These are phyloP conservation scores for Lentinus brumalis DNA, from an alignment of 768 basidiomycete species.

Conservation along the genomic window DNA sequence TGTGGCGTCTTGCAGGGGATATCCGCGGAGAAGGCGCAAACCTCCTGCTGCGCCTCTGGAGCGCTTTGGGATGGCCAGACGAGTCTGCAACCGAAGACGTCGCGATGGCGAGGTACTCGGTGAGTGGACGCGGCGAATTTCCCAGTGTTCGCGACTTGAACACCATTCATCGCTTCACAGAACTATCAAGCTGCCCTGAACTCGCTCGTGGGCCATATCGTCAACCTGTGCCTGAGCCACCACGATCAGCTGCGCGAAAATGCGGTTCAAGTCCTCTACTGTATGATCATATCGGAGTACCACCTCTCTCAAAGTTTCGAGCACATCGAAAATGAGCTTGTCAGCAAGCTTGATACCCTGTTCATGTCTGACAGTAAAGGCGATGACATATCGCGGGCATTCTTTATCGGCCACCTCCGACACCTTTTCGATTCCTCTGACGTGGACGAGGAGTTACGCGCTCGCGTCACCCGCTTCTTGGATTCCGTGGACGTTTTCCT, in stretches of 20 bases:
- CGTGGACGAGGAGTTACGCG: constrained; percentile 78
- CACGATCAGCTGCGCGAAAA: constrained; percentile 90
- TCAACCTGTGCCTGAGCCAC: constrained; percentile 91
- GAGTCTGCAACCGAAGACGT: constrained; percentile 44
- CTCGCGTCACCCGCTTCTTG: constrained; percentile 79
- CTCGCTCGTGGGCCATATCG: constrained; percentile 84
- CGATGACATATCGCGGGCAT: constrained; percentile 87
- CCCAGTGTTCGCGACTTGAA: not conserved
- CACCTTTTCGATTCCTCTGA: constrained; percentile 85
- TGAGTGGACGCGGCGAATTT: constrained; percentile 38
- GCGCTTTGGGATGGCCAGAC: constrained; percentile 79
- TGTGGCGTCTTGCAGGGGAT: constrained; percentile 96
- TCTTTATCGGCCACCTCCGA: constrained; percentile 90
- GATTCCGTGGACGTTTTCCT: constrained; percentile 92
- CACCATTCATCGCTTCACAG: constrained; percentile 37
- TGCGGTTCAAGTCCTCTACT: constrained; percentile 90
- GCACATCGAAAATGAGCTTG: constrained; percentile 88
- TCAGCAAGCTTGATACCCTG: constrained; percentile 85
- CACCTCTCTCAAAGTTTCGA: constrained; percentile 83
- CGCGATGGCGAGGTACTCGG: constrained; percentile 50
- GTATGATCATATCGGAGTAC: constrained; percentile 94
- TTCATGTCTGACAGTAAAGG: constrained; percentile 94
- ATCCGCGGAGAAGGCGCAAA: constrained; percentile 89
- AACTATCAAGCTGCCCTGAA: constrained; percentile 85
- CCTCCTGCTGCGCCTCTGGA: constrained; percentile 81